Percentiles rank a stretch among this genome's conserved stretches.
phyloP scores from a whole-genome alignment of 2,329 filamentous ascomycete species.

The Aspergillus fischeri region DNA sequence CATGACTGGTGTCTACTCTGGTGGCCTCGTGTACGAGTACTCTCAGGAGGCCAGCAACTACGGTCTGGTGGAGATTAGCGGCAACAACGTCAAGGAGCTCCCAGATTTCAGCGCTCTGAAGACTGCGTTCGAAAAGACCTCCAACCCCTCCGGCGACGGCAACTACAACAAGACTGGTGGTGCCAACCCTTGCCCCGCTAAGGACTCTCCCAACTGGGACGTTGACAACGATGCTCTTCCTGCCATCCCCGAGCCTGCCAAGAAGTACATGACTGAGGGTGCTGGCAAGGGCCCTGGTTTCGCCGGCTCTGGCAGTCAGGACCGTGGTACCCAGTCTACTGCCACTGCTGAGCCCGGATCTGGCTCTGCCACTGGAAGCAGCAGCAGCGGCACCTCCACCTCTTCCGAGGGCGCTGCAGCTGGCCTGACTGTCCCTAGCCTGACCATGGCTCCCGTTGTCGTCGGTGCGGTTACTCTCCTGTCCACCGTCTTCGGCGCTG shows the following conservation, averaged over 20 bases:
- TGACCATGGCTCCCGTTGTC: slow-evolving; percentile 48
- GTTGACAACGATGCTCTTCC: slow-evolving; percentile 52
- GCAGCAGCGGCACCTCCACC: slow-evolving; percentile 19
- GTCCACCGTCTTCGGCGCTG: slow-evolving; percentile 53
- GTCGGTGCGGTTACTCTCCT: slow-evolving; percentile 49
- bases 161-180: slow-evolving; percentile 54
- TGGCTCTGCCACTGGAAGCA: slow-evolving; percentile 32
- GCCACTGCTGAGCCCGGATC: slow-evolving; percentile 49
- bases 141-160: slow-evolving; percentile 53
- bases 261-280: slow-evolving; percentile 55
- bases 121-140: slow-evolving; percentile 47
- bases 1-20: slow-evolving; percentile 90
- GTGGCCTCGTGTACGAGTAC: slow-evolving; percentile 96
- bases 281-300: slow-evolving; percentile 57
- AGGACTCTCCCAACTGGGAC: slow-evolving; percentile 53
- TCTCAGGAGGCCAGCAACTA: slow-evolving; percentile 76
- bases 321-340: slow-evolving; percentile 48
- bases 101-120: slow-evolving; percentile 60
- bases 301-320: slow-evolving; percentile 52
- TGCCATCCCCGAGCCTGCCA: slow-evolving; percentile 52
- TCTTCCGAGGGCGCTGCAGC: slow-evolving; percentile 42
- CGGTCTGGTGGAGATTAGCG: slow-evolving; percentile 68
- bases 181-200: slow-evolving; percentile 51
- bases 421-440: slow-evolving; percentile 41
- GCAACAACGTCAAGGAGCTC: slow-evolving; percentile 52